phyloP scores from a whole-genome alignment of 805 yeast genomes.

The Candida orba region DNA sequence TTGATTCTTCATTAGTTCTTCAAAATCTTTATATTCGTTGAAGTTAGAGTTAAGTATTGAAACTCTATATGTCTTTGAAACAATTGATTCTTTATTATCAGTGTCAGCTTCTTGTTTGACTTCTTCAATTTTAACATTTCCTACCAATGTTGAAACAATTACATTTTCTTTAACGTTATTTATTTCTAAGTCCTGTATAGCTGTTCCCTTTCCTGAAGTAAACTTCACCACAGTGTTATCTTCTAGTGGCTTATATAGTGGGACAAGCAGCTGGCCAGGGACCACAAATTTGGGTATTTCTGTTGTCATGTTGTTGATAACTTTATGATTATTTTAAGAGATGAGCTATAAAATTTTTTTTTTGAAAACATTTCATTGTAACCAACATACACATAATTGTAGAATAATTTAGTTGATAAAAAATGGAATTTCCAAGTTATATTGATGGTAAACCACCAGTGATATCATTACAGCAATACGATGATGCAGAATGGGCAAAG shows the following conservation, averaged over 20 bases:
- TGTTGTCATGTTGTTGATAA: neutral
- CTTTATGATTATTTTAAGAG: neutral
- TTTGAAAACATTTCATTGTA: neutral
- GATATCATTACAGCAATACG: conserved; percentile 39
- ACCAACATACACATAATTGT: too few species aligned
- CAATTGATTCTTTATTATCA: conserved; percentile 1
- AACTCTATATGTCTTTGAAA: conserved; percentile 11
- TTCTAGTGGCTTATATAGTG: conserved; percentile 31
- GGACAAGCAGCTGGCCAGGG: conserved; percentile 81
- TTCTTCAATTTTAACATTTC: conserved; percentile 36
- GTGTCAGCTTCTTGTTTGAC: conserved; percentile 9
- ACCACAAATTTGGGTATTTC: conserved; percentile 43
- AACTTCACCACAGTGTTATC: conserved; percentile 28
- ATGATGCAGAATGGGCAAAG: conserved; percentile 44
- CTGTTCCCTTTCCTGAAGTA: conserved; percentile 60
- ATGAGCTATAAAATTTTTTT: conserved; percentile 1
- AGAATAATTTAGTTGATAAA: neutral
- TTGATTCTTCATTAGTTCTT: conserved; percentile 1
- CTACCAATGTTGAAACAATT: conserved; percentile 56
- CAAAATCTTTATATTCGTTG: conserved; percentile 9
- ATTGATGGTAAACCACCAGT: conserved; percentile 41
- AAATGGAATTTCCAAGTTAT: conserved; percentile 31
- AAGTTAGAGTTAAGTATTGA: conserved; percentile 23
- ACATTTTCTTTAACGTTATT: conserved; percentile 34
- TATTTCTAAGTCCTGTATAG: conserved; percentile 37